A percentile compares a stretch with the other conserved stretches of the same genome.
phyloP scores from a whole-genome alignment of 768 basidiomycete genomes.

The Chlorophyllum brunneum region DNA sequence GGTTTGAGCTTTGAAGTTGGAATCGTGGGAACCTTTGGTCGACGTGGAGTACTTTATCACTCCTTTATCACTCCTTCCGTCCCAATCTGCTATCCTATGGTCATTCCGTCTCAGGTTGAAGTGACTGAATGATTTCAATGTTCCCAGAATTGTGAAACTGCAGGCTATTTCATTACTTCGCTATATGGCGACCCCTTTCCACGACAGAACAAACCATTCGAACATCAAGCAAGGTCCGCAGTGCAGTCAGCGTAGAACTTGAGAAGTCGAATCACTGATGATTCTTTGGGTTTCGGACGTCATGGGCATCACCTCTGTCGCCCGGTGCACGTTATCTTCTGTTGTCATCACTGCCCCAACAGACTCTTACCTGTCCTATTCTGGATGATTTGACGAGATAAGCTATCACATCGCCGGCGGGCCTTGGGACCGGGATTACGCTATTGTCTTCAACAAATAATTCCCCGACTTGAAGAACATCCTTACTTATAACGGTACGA shows the following conservation, averaged over 20 bases:
- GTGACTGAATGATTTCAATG: background rate
- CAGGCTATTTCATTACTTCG: background rate
- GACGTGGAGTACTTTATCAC: too few species aligned
- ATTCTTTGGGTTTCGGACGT: too few species aligned
- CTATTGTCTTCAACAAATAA: background rate
- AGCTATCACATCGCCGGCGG: background rate
- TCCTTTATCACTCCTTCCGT: background rate
- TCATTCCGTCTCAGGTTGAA: too few species aligned
- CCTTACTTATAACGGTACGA: background rate
- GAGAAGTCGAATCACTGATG: background rate
- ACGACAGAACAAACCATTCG: too few species aligned
- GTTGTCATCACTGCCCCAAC: conserved; percentile 1
- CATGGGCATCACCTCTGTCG: too few species aligned
- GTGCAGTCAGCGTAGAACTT: background rate
- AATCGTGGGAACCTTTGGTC: background rate
- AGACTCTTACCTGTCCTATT: background rate
- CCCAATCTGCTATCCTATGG: too few species aligned
- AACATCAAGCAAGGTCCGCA: background rate
- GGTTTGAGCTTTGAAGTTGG: background rate
- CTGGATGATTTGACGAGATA: conserved; percentile 5
- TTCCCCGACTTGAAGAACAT: background rate
- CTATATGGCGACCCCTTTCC: background rate
- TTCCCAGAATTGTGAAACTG: too few species aligned
- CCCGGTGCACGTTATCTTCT: conserved; percentile 4
- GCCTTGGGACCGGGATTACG: background rate